These are phyloP conservation scores for Colletotrichum sp. DNA, from an alignment of 2,329 filamentous ascomycete genomes.

Conservation along the genomic window DNA sequence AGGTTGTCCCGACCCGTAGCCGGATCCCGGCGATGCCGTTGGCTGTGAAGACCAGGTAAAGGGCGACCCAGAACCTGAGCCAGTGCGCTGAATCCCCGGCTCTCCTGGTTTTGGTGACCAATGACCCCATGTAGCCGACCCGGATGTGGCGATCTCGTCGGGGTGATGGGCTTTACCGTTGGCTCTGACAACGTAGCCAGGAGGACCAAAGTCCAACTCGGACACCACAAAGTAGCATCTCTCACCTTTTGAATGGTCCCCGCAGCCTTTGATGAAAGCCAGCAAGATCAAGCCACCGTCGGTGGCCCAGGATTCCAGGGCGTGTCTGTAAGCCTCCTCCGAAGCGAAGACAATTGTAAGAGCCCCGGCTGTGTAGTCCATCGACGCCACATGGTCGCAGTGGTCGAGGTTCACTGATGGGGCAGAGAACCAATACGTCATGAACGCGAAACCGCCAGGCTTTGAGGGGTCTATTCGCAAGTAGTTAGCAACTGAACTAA, in stretches of 20 bases:
- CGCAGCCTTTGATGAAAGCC: conserved; percentile 27
- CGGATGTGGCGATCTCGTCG: background rate
- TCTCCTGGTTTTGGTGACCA: background rate
- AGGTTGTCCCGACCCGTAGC: background rate
- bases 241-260: conserved; percentile 26
- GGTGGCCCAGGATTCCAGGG: conserved; percentile 21
- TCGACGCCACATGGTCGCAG: conserved; percentile 21
- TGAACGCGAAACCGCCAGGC: conserved; percentile 27
- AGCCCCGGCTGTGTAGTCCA: background rate
- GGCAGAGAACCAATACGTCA: conserved; percentile 28
- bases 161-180: conserved; percentile 10
- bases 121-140: background rate
- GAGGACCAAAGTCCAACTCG: conserved; percentile 17
- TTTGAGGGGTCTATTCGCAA: background rate
- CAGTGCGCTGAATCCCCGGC: background rate
- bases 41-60: background rate
- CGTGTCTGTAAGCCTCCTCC: background rate
- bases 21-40: background rate
- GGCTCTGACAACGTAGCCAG: conserved; percentile 21
- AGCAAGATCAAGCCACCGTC: conserved; percentile 28
- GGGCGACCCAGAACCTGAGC: background rate
- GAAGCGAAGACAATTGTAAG: background rate
- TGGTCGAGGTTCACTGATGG: conserved; percentile 35
- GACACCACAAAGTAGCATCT: conserved; percentile 33
- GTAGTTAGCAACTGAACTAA: background rate